These are phyloP conservation scores for Apium graveolens DNA, from an alignment of 129 eudicot species.

Conservation along the genomic window DNA sequence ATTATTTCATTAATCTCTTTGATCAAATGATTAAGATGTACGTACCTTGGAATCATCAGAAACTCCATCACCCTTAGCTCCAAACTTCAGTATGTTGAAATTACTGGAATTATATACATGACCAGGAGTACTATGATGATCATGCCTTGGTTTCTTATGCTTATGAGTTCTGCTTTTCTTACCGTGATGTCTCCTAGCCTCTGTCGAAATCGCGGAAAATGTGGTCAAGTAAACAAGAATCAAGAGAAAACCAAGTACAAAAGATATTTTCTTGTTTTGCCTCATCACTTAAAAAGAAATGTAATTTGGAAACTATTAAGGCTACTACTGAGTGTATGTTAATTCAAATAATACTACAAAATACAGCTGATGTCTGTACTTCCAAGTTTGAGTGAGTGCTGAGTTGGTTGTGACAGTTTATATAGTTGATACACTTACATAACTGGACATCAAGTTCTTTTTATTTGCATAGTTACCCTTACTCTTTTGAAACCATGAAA, in stretches of 20 bases:
- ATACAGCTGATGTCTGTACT: not conserved
- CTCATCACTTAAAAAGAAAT: conserved; percentile 19
- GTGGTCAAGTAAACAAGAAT: conserved; percentile 3
- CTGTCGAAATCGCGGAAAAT: conserved; percentile 19
- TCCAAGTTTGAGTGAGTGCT: not conserved
- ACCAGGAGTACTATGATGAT: conserved; percentile 4
- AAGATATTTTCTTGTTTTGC: conserved; percentile 11
- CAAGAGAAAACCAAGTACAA: conserved; percentile 14
- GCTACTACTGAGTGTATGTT: not conserved
- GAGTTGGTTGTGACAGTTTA: conserved; percentile 22
- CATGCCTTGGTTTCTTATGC: conserved; percentile 19
- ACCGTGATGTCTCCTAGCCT: conserved; percentile 29
- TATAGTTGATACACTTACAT: conserved; percentile 19
- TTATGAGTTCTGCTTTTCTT: conserved; percentile 24
- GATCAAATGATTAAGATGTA: not conserved
- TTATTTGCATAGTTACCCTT: not conserved
- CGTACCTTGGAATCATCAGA: conserved; percentile 77
- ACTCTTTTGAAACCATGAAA: not conserved
- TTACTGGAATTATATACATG: not conserved
- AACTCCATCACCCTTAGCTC: conserved; percentile 83
- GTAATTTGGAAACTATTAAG: not conserved
- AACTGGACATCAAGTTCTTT: not conserved
- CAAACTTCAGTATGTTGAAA: conserved; percentile 53
- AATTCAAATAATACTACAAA: not conserved
- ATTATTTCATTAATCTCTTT: not conserved